These are phyloP conservation scores for Hanseniaspora occidentalis DNA, from an alignment of 805 yeast genomes.

Conservation along the genomic window DNA sequence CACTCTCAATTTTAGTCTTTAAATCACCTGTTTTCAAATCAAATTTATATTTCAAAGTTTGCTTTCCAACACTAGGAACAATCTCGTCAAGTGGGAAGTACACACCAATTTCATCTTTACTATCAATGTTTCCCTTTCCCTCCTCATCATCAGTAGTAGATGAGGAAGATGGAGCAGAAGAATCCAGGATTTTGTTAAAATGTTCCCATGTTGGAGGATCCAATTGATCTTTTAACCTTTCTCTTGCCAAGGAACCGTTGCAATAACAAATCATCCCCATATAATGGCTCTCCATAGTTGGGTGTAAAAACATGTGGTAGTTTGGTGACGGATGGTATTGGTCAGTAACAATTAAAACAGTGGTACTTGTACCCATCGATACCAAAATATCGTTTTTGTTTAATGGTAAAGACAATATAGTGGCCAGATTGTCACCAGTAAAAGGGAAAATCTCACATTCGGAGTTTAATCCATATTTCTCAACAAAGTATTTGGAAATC, in stretches of 20 bases:
- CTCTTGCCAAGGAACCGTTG: slow-evolving; percentile 83
- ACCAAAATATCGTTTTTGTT: slow-evolving; percentile 63
- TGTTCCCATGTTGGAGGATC: slow-evolving; percentile 24
- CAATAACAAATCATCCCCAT: slow-evolving; percentile 96
- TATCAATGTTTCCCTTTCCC: slow-evolving; percentile 37
- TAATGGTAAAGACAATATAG: slow-evolving; percentile 72
- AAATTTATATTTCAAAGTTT: slow-evolving; percentile 40
- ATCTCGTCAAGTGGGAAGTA: slow-evolving; percentile 88
- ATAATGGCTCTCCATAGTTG: slow-evolving; percentile 59
- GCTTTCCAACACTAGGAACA: slow-evolving; percentile 68
- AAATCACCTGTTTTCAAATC: slow-evolving; percentile 17
- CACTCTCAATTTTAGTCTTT: neutral
- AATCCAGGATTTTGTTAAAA: slow-evolving; percentile 21
- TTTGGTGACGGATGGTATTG: slow-evolving; percentile 65
- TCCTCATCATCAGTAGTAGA: no score
- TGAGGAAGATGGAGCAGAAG: no score
- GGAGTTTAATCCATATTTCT: slow-evolving; percentile 48
- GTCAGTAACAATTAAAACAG: slow-evolving; percentile 71
- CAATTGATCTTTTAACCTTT: slow-evolving; percentile 51
- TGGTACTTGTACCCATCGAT: slow-evolving; percentile 87
- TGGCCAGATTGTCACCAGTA: slow-evolving; percentile 88
- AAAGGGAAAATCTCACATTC: slow-evolving; percentile 58
- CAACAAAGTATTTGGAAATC: slow-evolving; percentile 47
- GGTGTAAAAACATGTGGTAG: slow-evolving; percentile 80
- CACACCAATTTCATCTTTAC: slow-evolving; percentile 47